Conservation (phyloP, 176 grass and related monocot genomes). For the Aegilops speltoides region DNA sequence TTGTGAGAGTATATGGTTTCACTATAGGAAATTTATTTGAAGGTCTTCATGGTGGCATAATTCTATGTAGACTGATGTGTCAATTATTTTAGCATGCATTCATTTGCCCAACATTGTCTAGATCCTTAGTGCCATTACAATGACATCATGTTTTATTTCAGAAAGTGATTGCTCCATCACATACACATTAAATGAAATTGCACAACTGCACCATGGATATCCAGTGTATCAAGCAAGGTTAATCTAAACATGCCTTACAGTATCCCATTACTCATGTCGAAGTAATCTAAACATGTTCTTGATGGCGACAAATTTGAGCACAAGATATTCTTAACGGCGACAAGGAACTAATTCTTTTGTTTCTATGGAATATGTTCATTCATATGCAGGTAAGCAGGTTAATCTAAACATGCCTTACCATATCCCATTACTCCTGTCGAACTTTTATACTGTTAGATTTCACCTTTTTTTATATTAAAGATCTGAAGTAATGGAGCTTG, state of each 20-base stretch:
- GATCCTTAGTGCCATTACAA: not conserved
- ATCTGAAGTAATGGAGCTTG: slow-evolving; percentile 5
- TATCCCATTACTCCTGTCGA: not conserved
- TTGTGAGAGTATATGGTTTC: too few species aligned
- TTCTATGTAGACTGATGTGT: not conserved
- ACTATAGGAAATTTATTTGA: too few species aligned
- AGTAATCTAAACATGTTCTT: too few species aligned
- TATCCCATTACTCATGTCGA: too few species aligned
- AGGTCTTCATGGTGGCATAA: too few species aligned
- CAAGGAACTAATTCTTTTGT: too few species aligned
- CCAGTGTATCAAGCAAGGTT: too few species aligned
- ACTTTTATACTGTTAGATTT: not conserved
- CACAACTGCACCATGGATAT: too few species aligned
- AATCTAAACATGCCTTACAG: too few species aligned
- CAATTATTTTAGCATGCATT: slow-evolving; percentile 44
- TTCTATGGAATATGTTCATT: slow-evolving; percentile 57
- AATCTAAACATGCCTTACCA: not conserved
- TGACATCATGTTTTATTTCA: slow-evolving; percentile 23
- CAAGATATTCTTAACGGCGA: too few species aligned
- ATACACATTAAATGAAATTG: not conserved
- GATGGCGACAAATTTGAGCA: too few species aligned
- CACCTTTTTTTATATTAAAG: not conserved
- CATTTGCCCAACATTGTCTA: not conserved
- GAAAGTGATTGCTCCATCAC: slow-evolving; percentile 51
- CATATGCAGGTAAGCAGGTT: slow-evolving; percentile 36